phyloP scores from a whole-genome alignment of 306 rosid species.

The Potentilla sterilis region DNA sequence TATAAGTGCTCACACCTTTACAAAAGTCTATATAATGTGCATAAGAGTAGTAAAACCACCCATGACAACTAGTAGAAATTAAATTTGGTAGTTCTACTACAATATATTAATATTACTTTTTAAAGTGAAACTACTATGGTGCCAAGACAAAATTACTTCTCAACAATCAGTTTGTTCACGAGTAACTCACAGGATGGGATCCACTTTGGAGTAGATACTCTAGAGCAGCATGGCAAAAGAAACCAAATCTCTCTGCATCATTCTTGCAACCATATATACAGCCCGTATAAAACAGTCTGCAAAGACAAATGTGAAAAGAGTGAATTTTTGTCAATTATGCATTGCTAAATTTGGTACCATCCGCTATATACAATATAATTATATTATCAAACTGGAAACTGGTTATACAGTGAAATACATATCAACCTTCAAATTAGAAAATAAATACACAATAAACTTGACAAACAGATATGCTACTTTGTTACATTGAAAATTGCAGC shows the following conservation, averaged over 20 bases:
- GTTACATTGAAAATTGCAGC: conserved; percentile 6
- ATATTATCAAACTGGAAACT: not conserved
- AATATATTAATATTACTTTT: not conserved
- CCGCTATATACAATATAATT: not conserved
- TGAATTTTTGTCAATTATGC: not conserved
- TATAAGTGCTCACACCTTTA: not conserved
- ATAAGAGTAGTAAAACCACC: conserved; percentile 4
- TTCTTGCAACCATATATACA: conserved; percentile 85
- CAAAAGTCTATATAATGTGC: not conserved
- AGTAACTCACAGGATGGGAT: conserved; percentile 80
- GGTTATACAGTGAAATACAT: not conserved
- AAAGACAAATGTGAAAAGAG: conserved; percentile 11
- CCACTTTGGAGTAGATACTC: conserved; percentile 84
- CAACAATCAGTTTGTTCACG: conserved; percentile 4
- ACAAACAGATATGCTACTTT: not conserved
- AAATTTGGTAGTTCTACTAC: not conserved
- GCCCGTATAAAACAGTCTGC: conserved; percentile 69
- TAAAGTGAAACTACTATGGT: not conserved
- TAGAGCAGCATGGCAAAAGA: conserved; percentile 92
- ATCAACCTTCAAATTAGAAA: not conserved
- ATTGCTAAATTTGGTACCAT: not conserved
- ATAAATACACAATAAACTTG: not conserved
- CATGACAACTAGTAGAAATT: not conserved
- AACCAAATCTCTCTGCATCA: conserved; percentile 88
- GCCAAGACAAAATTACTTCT: not conserved